These are phyloP conservation scores for Kwoniella botswanensis DNA, from an alignment of 768 basidiomycete genomes.

Conservation along the genomic window DNA sequence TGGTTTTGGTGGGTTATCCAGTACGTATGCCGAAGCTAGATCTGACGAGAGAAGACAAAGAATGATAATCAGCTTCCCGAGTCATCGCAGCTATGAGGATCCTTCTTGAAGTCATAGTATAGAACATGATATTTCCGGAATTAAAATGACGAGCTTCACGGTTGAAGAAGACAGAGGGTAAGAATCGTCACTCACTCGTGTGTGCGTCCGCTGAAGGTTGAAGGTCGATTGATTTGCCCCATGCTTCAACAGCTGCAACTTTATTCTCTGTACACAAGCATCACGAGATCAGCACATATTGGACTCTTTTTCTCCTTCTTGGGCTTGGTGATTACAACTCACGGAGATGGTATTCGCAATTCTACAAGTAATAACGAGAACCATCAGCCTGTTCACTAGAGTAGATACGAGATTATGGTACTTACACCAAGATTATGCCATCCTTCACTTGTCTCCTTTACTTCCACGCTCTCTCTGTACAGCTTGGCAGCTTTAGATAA, in stretches of 20 bases:
- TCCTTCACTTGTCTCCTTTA: constrained; percentile 47
- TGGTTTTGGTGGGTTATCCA: constrained; percentile 56
- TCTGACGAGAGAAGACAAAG: constrained; percentile 27
- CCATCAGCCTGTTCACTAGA: no score
- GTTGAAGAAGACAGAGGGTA: no score
- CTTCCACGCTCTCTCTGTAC: constrained; percentile 46
- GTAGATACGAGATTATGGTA: not conserved
- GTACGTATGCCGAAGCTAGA: constrained; percentile 58
- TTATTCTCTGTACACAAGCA: constrained; percentile 41
- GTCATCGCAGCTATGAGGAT: not conserved
- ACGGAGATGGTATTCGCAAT: constrained; percentile 54
- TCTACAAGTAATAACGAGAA: constrained; percentile 25
- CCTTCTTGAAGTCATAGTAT: not conserved
- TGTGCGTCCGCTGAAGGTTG: constrained; percentile 57
- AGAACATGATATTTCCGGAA: no score
- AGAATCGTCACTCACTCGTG: constrained; percentile 48
- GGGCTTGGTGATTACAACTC: not conserved
- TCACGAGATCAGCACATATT: not conserved
- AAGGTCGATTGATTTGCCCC: constrained; percentile 49
- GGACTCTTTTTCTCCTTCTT: not conserved
- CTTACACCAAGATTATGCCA: constrained; percentile 56
- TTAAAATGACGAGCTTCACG: no score
- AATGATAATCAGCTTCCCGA: not conserved
- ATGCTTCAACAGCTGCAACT: constrained; percentile 49
- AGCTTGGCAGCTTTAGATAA: constrained; percentile 41